Evolutionary conservation across 805 yeast genomes (phyloP).

Genomic region (Candida xiaguanensis): DNA sequence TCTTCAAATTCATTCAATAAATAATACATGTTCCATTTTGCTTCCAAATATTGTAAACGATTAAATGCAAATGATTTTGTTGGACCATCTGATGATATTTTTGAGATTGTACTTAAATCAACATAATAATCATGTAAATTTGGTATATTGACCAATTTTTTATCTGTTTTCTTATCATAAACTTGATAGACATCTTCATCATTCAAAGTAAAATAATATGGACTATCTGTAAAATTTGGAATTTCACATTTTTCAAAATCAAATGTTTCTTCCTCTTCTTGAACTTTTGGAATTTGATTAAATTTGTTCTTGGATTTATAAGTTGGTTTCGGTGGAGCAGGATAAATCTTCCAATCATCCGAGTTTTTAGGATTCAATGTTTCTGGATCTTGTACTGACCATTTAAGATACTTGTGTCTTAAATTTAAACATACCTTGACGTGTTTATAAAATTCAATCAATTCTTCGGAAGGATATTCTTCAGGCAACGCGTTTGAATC

Average conservation of each 20-base stretch:
- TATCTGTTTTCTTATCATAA: conserved; percentile 30
- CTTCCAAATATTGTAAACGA: conserved; percentile 89
- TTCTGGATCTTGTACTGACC: conserved; percentile 66
- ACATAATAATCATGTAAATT: conserved; percentile 77
- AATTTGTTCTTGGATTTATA: conserved; percentile 56
- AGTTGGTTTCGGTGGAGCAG: conserved; percentile 91
- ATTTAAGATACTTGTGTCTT: conserved; percentile 69
- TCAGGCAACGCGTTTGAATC: conserved; percentile 22
- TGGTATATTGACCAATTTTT: conserved; percentile 61
- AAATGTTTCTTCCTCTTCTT: conserved; percentile 44
- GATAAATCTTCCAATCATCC: conserved; percentile 75
- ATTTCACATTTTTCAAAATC: conserved; percentile 53
- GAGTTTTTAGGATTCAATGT: conserved; percentile 81
- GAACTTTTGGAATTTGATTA: conserved; percentile 37
- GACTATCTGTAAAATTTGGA: conserved; percentile 42
- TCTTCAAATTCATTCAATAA: conserved; percentile 91
- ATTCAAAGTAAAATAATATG: conserved; percentile 45
- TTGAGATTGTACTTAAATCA: conserved; percentile 73
- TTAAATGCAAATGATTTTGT: conserved; percentile 94
- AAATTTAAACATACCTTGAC: conserved; percentile 65
- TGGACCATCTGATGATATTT: conserved; percentile 89
- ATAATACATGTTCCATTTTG: conserved; percentile 91
- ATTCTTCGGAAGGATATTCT: conserved; percentile 65
- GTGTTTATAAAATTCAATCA: conserved; percentile 58
- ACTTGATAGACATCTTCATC: conserved; percentile 71